Evolutionary conservation across 192 early-diverging fungal genomes (phyloP), one percentile per base, ranked within the genome.

Genomic region (Obelidium mucronatum): DNA sequence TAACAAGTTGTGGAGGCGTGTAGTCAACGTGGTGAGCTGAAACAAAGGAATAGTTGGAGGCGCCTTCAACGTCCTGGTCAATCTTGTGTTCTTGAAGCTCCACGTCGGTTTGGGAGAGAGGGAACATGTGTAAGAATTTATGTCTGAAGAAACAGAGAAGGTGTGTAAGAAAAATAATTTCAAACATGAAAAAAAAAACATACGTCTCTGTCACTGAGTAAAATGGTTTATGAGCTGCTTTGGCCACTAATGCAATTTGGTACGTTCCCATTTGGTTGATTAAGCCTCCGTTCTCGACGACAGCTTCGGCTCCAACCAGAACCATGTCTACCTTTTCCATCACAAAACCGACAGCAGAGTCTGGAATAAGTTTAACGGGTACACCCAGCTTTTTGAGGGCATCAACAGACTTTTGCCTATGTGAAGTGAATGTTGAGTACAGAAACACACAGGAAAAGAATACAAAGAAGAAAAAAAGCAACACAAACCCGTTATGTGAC

Each of bases 191-290:
- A 72, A 26, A 31, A 48, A 77, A 74, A 51, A 37, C 37, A 52
- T 67, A 93, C 94, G 92, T 95, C 83, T 99, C 98, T 1, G 96
- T 92, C 13, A 98, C 93, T 19, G 91, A 92, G 75, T 98, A 99
- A 37, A 98, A 89, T 17, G 98, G 98, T 81, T 95, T 97, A 60
- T 91, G 93, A 11, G 93, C 90, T n/a, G 95, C 94, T 77, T 94
- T 95, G 0, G 98, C 98, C 35, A 98, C 93, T 15, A 99, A 86
- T 0, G 96, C 95, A 67, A 98, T 88, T 80, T 97, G 96, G 78
- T 96, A 97, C 3, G 97, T 95, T 35, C 96, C 96, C 79, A 98
- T 95, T 86, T 94, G 91, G 82, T 99, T 99, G 80, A 99, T 94
- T 40, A 99, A 77, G 0, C 98, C 98, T 31, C 98, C 98, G 79